Base-by-base conservation (phyloP, 306 rosid species). In the Prunus mume region DNA sequence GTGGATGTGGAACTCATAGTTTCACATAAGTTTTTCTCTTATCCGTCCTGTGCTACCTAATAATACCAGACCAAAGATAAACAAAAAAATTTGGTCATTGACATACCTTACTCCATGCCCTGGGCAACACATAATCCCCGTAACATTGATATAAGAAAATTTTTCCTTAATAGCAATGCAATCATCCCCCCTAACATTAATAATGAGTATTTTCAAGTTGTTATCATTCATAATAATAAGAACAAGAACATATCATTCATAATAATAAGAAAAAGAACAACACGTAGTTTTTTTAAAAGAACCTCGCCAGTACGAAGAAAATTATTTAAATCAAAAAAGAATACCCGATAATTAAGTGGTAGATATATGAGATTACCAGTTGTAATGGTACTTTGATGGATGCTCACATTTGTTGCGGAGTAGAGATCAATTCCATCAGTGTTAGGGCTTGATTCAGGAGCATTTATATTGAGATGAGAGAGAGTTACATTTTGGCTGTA, bases 381-480 rank as follows among this genome's bases (percentile, higher is more conserved):
- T 65, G 47, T 47, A 32, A 65, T 65, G 69, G 25, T 65, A 19
- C 47, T 34, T 38, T 65, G n/a, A 32, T 30, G 25, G 49, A 65
- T 65, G 25, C 4, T 2, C 25, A 65, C 69, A 65, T 65, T 8
- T 65, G 47, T 18, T 34, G 49, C 7, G 46, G 13, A 6, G 46
- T 9, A 32, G 14, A 34, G 43, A 65, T 65, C 12, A 18, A 65
- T 65, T 17, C 69, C 69, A 65, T 65, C 69, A 34, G 69, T 65
- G 69, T 65, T 65, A 34, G 49, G 69, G 69, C 69, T 65, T 3
- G 69, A 65, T 65, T 65, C 69, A 1, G 69, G 49, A 32, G 69
- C 69, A 65, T 14, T 65, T 14, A 65, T 34, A 15, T 30, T 65
- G 12, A 65, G 69, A 65, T 65, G 5, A 15, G 69, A 17, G 8